phyloP scores from a whole-genome alignment of 2,329 filamentous ascomycete genomes.

The Calonectria crousiana region DNA sequence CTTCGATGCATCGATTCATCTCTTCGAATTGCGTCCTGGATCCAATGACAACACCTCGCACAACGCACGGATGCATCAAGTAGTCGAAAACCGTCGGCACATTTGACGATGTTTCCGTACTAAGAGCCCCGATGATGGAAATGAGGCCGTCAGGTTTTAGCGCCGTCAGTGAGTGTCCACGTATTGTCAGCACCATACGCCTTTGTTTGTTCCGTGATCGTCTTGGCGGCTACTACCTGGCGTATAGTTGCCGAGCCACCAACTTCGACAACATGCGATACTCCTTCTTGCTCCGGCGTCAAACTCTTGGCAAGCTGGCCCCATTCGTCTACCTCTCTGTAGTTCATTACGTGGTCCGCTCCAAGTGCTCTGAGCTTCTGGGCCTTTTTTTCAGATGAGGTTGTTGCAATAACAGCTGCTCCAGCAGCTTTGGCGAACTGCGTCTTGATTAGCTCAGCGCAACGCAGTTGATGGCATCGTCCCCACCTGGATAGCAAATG shows the following conservation, averaged over 20 bases:
- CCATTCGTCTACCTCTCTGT: background rate
- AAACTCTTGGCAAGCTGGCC: background rate
- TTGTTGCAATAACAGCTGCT: background rate
- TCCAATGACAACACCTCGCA: conserved; percentile 46
- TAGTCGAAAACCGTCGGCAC: conserved; percentile 31
- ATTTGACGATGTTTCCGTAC: background rate
- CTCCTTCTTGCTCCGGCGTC: background rate
- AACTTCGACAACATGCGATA: background rate
- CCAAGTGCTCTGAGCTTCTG: background rate
- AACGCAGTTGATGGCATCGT: background rate
- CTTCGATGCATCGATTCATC: conserved; percentile 48
- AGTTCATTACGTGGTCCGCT: background rate
- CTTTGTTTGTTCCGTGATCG: background rate
- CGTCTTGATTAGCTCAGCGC: background rate
- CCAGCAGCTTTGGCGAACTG: background rate
- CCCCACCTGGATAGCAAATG: background rate
- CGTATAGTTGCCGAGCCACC: background rate
- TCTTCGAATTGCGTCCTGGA: conserved; percentile 45
- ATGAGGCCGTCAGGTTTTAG: background rate
- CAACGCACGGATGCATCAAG: conserved; percentile 43
- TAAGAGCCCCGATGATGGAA: background rate
- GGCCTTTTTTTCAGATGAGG: background rate
- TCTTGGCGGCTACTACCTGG: background rate
- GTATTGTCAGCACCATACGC: background rate
- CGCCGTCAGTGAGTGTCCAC: background rate